Evolutionary conservation across 2,329 filamentous ascomycete species (phyloP), one percentile per base, ranked within the genome.

Genomic region (Arthrobotrys musiformis): DNA sequence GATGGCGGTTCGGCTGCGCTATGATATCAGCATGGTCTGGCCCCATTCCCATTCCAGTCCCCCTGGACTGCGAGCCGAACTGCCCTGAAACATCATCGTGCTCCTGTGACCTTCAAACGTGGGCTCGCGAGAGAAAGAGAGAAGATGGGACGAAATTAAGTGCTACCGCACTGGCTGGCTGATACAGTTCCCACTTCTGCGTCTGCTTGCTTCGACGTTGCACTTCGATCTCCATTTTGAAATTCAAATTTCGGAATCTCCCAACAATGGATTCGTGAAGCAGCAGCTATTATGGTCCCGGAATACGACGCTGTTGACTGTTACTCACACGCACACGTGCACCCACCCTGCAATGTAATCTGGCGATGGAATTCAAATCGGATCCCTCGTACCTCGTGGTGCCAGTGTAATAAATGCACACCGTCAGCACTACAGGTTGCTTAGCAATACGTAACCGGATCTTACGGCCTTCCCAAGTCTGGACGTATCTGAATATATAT

Each of bases 101-200:
- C 54, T 37, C 56, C 67, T 58, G 54, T 52, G 46, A 19, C 66
- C 66, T 58, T 56, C 54, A 64, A 46, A 72, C 58, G 68, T 64
- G 58, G 58, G 40, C 54, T 63, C 44, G 52, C 54, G 42, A 60
- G 60, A 66, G 54, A 68, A 74, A 63, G 42, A 60, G 60, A 66
- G 54, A 68, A 74, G 70, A 75, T 75, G 70, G 70, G 70, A 75
- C 46, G 70, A 75, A 75, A 75, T 63, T 67, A 75, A 62, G 62
- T 68, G 52, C 62, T 46, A n/a, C n/a, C n/a, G n/a, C n/a, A n/a
- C n/a, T n/a, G n/a, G 30, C 40, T 61, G 60, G 40, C 60, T 66
- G 48, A 40, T 30, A 66, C 54, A 35, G 19, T 40, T 40, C 26
- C 35, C 35, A 37, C 15, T 30, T 44, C 19, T 60, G 22, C 35